These are phyloP conservation scores for Phytophthora constricta DNA, from an alignment of 352 stramenopile genomes.

Conservation along the genomic window DNA sequence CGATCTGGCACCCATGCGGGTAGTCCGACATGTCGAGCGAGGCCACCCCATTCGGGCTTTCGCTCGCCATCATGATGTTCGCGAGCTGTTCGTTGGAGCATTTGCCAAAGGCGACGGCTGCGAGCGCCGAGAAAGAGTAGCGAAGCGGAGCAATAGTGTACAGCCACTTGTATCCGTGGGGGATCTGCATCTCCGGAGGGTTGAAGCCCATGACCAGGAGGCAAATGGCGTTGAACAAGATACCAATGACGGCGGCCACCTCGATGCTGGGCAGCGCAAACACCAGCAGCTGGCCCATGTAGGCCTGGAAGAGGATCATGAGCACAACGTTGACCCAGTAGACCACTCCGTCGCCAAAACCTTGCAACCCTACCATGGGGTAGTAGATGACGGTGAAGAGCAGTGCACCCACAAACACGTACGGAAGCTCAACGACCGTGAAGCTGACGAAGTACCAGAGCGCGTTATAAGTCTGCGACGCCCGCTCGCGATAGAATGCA, in stretches of 20 bases:
- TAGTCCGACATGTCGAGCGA: conserved; percentile 27
- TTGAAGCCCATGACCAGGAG: conserved; percentile 47
- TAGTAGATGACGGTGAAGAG: conserved; percentile 81
- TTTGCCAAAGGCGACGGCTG: conserved; percentile 42
- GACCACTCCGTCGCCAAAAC: conserved; percentile 47
- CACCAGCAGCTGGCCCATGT: conserved; percentile 34
- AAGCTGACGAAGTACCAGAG: conserved; percentile 63
- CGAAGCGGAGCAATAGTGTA: conserved; percentile 14
- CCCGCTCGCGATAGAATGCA: conserved; percentile 79
- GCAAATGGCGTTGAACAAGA: conserved; percentile 52
- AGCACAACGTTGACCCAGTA: conserved; percentile 55
- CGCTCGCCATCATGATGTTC: conserved; percentile 24
- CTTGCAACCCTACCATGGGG: conserved; percentile 83
- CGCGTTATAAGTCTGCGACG: conserved; percentile 46
- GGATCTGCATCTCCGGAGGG: conserved; percentile 27
- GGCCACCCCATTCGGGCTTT: conserved; percentile 1
- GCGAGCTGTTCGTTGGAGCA: conserved; percentile 35
- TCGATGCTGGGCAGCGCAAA: conserved; percentile 43
- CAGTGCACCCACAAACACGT: conserved; percentile 27
- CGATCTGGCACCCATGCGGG: conserved; percentile 39
- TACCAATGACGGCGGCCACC: conserved; percentile 48
- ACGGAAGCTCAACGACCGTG: conserved; percentile 43
- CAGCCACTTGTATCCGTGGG: conserved; percentile 22
- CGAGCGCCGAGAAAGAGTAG: conserved; percentile 4
- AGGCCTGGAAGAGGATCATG: conserved; percentile 53